Evolutionary conservation across 1,284 basidiomycete genomes (phyloP).

Genomic region (Leccinum brunneo-olivaceum): DNA sequence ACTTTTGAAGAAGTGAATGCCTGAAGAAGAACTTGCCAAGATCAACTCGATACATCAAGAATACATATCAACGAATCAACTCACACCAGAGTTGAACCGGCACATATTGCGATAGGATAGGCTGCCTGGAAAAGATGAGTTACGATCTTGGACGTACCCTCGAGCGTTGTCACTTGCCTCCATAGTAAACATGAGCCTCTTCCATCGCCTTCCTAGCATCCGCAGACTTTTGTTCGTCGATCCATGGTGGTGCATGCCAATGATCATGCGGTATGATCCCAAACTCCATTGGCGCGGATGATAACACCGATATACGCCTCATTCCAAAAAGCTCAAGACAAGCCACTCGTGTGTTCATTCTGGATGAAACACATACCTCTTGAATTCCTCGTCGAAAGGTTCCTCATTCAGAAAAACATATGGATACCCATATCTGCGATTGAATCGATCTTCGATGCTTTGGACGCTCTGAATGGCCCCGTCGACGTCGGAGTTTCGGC

Average conservation of each 20-base stretch:
- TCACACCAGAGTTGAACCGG: slow-evolving; percentile 77
- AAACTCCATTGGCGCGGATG: slow-evolving; percentile 54
- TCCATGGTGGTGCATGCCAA: slow-evolving; percentile 80
- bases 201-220: slow-evolving; percentile 56
- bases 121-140: slow-evolving; percentile 34
- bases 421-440: slow-evolving; percentile 57
- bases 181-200: slow-evolving; percentile 61
- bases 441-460: slow-evolving; percentile 57
- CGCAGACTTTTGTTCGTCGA: slow-evolving; percentile 64
- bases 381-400: slow-evolving; percentile 63
- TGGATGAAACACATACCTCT: slow-evolving; percentile 37
- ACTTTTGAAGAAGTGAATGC: slow-evolving; percentile 63
- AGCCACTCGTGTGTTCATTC: slow-evolving; percentile 5
- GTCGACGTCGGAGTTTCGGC: slow-evolving; percentile 40
- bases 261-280: slow-evolving; percentile 67
- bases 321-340: slow-evolving; percentile 20
- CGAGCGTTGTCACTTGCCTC: slow-evolving; percentile 34
- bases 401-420: slow-evolving; percentile 73
- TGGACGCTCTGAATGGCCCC: slow-evolving; percentile 49
- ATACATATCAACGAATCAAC: slow-evolving; percentile 22
- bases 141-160: not conserved
- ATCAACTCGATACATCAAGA: not conserved
- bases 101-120: slow-evolving; percentile 70
- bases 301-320: slow-evolving; percentile 50
- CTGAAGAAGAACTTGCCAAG: slow-evolving; percentile 65